These are phyloP conservation scores for Naganishia vishniacii DNA, from an alignment of 768 basidiomycete species.

Conservation along the genomic window DNA sequence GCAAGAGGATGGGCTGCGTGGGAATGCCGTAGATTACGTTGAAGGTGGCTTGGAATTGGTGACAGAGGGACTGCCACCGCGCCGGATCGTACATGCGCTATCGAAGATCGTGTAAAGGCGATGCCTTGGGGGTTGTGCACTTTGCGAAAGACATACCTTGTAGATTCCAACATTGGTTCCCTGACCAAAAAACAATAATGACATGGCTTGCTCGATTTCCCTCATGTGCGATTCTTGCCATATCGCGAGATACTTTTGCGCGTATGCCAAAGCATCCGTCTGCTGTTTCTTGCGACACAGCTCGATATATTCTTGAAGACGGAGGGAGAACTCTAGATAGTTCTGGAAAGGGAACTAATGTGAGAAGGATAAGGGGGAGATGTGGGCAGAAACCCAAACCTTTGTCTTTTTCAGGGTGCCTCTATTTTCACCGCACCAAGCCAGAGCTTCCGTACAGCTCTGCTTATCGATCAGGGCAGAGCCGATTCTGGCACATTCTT, in stretches of 20 bases:
- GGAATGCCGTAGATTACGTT: conserved; percentile 83
- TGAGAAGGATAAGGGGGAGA: not conserved
- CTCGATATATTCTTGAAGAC: conserved; percentile 95
- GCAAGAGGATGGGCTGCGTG: conserved; percentile 74
- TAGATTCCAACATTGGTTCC: conserved; percentile 71
- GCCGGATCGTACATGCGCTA: conserved; percentile 75
- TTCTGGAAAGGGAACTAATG: conserved; percentile 57
- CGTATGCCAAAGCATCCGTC: conserved; percentile 75
- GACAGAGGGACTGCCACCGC: conserved; percentile 70
- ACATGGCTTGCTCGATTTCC: conserved; percentile 72
- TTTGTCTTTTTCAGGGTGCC: conserved; percentile 84
- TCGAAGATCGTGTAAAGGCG: not conserved
- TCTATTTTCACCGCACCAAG: conserved; percentile 96
- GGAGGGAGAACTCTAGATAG: conserved; percentile 89
- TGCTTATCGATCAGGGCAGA: conserved; percentile 62
- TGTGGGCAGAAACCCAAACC: conserved; percentile 51
- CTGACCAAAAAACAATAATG: conserved; percentile 64
- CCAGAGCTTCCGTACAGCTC: conserved; percentile 79
- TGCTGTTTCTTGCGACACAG: conserved; percentile 64
- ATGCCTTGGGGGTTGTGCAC: not conserved
- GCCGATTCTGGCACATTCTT: conserved; percentile 61
- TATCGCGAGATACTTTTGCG: conserved; percentile 67
- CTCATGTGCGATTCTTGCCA: conserved; percentile 71
- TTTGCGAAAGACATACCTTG: conserved; percentile 55
- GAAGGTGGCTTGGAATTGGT: conserved; percentile 76